Evolutionary conservation across 2,329 filamentous ascomycete species (phyloP), one percentile per base, ranked within the genome.

Genomic region (Akanthomyces lecanii): DNA sequence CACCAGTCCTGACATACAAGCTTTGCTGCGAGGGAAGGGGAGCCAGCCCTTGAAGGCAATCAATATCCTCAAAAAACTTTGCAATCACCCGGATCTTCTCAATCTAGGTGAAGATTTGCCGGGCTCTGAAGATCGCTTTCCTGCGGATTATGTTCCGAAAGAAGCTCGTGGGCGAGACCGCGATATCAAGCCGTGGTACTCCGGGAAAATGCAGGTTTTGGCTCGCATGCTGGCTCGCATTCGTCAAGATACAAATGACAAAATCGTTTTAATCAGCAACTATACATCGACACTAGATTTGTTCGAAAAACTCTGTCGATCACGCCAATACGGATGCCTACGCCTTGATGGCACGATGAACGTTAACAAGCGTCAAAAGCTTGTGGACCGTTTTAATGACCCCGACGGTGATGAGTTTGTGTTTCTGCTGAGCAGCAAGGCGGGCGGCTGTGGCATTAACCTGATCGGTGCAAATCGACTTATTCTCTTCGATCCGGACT

Each of bases 221-320:
- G 95, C 97, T 72, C 88, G 93, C 63, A 99, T 99, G 96, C 85
- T 99, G 56, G 92, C 93, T 40, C 89, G 94, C 33, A 99, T 99
- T 69, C 91, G 92, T 18, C 89, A 93, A 70, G 94, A 98, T 71
- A 98, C 95, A 0, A 97, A 97, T 70, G 95, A 99, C 83, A 99
- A 99, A 77, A 99, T 99, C 70, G 95, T 99, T 14, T 85, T 99
- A 63, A 99, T 99, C 75, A 97, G 92, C 76, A 99, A 99, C 73
- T 99, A 98, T 77, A 99, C 95, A 0, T 90, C 95, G 69, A 99
- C 95, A 0, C 84, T 99, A 4, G 95, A 99, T 74, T 82, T 99
- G 3, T 98, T 99, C 72, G 93, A 97, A 69, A 89, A 87, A 65
- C 84, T 99, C 10, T 99, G 95, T 73, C 91, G 94, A 48, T 84